Evolutionary conservation across 768 basidiomycete species (phyloP).

Genomic region (Rhodosporidiobolus sp.): DNA sequence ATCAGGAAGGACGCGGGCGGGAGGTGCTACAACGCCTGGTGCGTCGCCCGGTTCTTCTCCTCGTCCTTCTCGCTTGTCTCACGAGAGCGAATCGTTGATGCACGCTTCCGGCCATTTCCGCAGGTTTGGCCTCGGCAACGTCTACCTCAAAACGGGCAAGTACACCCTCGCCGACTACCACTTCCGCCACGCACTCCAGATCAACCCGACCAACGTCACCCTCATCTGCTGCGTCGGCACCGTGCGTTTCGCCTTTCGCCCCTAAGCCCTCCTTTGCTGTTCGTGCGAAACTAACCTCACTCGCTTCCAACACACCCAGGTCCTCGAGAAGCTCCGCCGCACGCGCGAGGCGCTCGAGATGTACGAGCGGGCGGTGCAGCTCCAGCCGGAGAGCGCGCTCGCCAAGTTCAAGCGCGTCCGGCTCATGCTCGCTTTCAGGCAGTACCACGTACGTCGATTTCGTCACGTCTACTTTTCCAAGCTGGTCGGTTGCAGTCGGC

Average conservation of each 20-base stretch:
- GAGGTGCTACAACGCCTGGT: slow-evolving; percentile 95
- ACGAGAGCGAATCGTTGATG: background rate
- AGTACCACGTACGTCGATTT: slow-evolving; percentile 65
- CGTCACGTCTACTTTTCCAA: too few relatives aligned
- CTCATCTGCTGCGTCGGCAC: slow-evolving; percentile 91
- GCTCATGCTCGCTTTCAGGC: slow-evolving; percentile 77
- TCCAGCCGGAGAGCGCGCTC: slow-evolving; percentile 83
- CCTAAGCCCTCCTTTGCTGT: background rate
- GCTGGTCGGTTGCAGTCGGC: too few relatives aligned
- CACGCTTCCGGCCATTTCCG: background rate
- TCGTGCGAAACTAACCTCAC: background rate
- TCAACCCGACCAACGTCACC: slow-evolving; percentile 94
- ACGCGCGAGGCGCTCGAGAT: slow-evolving; percentile 68
- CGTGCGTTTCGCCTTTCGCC: slow-evolving; percentile 62
- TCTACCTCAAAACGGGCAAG: slow-evolving; percentile 92
- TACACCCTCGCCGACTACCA: slow-evolving; percentile 91
- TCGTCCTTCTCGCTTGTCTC: background rate
- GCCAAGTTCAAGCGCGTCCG: slow-evolving; percentile 91
- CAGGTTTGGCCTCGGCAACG: slow-evolving; percentile 98
- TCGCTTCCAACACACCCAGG: too few relatives aligned
- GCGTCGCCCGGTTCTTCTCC: slow-evolving; percentile 49
- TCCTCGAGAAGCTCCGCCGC: slow-evolving; percentile 80
- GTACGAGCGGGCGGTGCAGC: slow-evolving; percentile 74
- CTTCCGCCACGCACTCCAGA: slow-evolving; percentile 83
- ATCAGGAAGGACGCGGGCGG: slow-evolving; percentile 77